Evolutionary conservation across 1,284 basidiomycete species (phyloP).

Genomic region (Volvariella volvacea): DNA sequence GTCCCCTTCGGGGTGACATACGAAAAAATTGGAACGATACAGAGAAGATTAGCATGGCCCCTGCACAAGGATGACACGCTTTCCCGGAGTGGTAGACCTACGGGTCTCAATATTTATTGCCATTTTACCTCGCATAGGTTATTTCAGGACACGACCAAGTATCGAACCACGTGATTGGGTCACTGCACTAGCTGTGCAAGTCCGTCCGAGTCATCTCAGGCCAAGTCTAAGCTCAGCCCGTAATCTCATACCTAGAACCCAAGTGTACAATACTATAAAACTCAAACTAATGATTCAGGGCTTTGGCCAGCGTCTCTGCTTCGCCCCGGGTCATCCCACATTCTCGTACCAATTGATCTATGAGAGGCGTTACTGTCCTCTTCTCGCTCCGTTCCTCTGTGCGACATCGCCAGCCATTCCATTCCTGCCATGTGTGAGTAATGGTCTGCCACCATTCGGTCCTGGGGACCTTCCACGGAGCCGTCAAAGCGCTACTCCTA

Average conservation of each 20-base stretch:
- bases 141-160: too few species aligned
- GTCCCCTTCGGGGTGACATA: slow-evolving; percentile 41
- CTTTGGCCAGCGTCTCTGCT: slow-evolving; percentile 7
- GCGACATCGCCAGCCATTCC: slow-evolving; percentile 4
- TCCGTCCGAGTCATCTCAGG: too few species aligned
- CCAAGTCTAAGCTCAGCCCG: too few species aligned
- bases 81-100: slow-evolving; percentile 42
- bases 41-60: slow-evolving; percentile 46
- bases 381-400: slow-evolving; percentile 7
- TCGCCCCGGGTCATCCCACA: slow-evolving; percentile 14
- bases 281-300: neutral
- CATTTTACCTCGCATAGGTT: neutral
- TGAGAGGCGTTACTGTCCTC: slow-evolving; percentile 6
- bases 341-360: slow-evolving; percentile 8
- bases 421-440: slow-evolving; percentile 8
- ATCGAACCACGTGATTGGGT: too few species aligned
- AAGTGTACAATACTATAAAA: too few species aligned
- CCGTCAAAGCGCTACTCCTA: slow-evolving; percentile 4
- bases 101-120: slow-evolving; percentile 38
- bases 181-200: too few species aligned
- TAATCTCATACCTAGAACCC: too few species aligned
- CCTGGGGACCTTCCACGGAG: slow-evolving; percentile 10
- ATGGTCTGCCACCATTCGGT: slow-evolving; percentile 11
- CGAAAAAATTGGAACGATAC: slow-evolving; percentile 41
- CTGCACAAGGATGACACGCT: slow-evolving; percentile 47